Evolutionary conservation across 768 basidiomycete genomes (phyloP).

Genomic region (Pleurotus citrinopileatus): DNA sequence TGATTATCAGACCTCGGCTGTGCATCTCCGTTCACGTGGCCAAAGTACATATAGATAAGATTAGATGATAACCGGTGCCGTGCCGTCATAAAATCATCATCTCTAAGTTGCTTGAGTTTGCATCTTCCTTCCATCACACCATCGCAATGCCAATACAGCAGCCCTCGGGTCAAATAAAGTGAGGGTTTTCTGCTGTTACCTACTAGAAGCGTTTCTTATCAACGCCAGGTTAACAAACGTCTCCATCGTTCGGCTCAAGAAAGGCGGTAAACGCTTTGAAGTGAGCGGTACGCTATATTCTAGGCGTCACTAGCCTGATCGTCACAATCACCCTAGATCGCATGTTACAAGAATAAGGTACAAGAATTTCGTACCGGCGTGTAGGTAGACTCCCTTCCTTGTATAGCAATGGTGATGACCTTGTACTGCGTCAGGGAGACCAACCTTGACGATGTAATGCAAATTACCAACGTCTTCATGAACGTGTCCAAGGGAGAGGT

Average conservation of each 20-base stretch:
- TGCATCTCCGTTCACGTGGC: background rate
- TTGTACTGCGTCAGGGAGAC: conserved; percentile 62
- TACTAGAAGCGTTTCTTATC: conserved; percentile 10
- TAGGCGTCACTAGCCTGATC: background rate
- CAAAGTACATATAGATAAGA: background rate
- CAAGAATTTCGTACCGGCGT: conserved; percentile 94
- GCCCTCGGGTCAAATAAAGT: conserved; percentile 92
- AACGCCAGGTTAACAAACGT: conserved; percentile 87
- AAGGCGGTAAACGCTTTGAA: conserved; percentile 97
- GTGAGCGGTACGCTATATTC: conserved; percentile 34
- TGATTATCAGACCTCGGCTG: background rate
- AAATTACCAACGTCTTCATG: conserved; percentile 92
- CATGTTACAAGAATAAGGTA: conserved; percentile 99
- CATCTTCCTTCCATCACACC: conserved; percentile 8
- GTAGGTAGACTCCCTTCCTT: conserved; percentile 37
- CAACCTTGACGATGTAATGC: conserved; percentile 91
- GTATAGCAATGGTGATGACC: background rate
- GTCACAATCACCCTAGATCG: conserved; percentile 54
- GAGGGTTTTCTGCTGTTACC: background rate
- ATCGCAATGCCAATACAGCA: conserved; percentile 64
- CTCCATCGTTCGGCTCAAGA: conserved; percentile 92
- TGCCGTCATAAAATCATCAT: background rate
- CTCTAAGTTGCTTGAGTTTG: background rate
- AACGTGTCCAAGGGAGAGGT: conserved; percentile 97
- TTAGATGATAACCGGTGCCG: background rate